phyloP scores from a whole-genome alignment of 495 filamentous ascomycete species.

The Aspergillus incahuasiensis region DNA sequence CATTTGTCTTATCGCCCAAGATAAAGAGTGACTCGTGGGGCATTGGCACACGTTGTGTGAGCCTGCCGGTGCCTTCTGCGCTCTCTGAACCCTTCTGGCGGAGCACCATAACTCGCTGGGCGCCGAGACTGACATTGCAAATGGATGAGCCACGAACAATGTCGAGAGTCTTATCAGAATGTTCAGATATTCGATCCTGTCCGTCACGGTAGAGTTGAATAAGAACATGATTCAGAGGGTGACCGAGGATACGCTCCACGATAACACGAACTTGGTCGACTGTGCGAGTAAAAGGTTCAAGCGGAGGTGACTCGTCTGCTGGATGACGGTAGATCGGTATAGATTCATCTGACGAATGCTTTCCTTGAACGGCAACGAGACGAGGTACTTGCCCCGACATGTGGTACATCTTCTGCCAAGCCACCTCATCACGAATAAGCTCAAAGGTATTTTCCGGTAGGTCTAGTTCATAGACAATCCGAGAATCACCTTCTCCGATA shows the following conservation, averaged over 20 bases:
- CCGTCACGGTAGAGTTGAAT: constrained; percentile 91
- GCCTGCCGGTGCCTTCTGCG: constrained; percentile 35
- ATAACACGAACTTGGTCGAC: constrained; percentile 62
- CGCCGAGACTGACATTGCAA: constrained; percentile 89
- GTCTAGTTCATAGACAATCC: constrained; percentile 63
- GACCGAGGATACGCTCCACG: constrained; percentile 66
- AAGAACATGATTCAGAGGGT: constrained; percentile 85
- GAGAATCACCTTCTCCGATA: constrained; percentile 76
- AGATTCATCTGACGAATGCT: constrained; percentile 62
- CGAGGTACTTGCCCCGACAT: constrained; percentile 87
- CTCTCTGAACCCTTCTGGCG: constrained; percentile 65
- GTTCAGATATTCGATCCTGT: constrained; percentile 92
- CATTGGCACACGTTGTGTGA: constrained; percentile 62
- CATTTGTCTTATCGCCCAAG: constrained; percentile 77
- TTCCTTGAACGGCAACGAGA: constrained; percentile 87
- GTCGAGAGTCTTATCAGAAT: constrained; percentile 95
- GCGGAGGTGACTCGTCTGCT: constrained; percentile 78
- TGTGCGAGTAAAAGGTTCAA: constrained; percentile 67
- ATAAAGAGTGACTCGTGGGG: constrained; percentile 87
- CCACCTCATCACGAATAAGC: constrained; percentile 67
- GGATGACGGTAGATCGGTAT: constrained; percentile 94
- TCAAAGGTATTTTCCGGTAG: constrained; percentile 60
- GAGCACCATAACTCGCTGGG: constrained; percentile 85
- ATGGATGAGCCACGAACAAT: constrained; percentile 77
- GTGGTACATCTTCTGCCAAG: constrained; percentile 91